Conservation (phyloP, 2,329 filamentous ascomycete species). For the Chaetomium olivaceum region DNA sequence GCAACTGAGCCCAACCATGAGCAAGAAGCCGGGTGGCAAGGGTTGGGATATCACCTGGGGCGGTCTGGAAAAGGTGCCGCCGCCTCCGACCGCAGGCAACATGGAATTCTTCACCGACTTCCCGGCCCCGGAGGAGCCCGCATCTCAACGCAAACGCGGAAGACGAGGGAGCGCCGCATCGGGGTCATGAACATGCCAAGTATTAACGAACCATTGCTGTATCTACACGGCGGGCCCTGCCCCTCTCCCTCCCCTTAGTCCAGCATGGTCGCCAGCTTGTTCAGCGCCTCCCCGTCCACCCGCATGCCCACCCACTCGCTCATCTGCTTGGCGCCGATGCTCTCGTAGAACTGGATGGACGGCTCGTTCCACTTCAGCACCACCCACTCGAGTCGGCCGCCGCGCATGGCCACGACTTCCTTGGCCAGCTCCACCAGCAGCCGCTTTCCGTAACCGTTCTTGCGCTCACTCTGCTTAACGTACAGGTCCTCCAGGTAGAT, state of each 20-base stretch:
- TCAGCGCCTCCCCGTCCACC: constrained; percentile 66
- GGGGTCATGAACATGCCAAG: not conserved
- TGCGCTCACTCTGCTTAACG: constrained; percentile 69
- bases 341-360: constrained; percentile 82
- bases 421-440: constrained; percentile 76
- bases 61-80: constrained; percentile 27
- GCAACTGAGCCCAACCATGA: constrained; percentile 47
- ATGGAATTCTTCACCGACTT: constrained; percentile 52
- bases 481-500: constrained; percentile 96
- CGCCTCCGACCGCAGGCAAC: constrained; percentile 39
- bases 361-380: constrained; percentile 93
- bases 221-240: not conserved
- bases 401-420: constrained; percentile 71
- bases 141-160: constrained; percentile 6
- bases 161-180: not conserved
- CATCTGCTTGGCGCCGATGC: constrained; percentile 66
- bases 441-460: constrained; percentile 75
- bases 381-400: constrained; percentile 81
- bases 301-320: constrained; percentile 74
- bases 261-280: constrained; percentile 56
- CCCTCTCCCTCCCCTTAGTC: constrained; percentile 31
- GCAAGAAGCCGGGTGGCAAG: constrained; percentile 33
- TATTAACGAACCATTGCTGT: not conserved
- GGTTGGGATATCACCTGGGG: constrained; percentile 52
- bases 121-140: constrained; percentile 35